A percentile compares a stretch with the other conserved stretches of the same genome.
phyloP scores from a whole-genome alignment of 169 alveolate species.

The Plasmodium falciparum region DNA sequence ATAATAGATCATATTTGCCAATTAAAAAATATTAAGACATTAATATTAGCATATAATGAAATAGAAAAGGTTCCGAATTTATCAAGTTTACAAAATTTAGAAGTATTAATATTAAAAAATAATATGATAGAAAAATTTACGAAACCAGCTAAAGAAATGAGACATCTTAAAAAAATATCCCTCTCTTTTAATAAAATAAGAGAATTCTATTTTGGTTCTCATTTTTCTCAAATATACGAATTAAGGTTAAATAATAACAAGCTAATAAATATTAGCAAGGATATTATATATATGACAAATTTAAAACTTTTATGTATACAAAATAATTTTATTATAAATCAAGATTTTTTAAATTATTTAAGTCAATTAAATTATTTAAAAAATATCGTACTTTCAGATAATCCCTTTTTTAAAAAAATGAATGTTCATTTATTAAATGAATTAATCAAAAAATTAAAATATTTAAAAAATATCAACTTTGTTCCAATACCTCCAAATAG shows the following conservation, averaged over 20 bases:
- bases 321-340: constrained; percentile 42
- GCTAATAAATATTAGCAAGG: constrained; percentile 36
- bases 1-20: constrained; percentile 68
- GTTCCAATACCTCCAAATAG: constrained; percentile 32
- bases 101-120: constrained; percentile 81
- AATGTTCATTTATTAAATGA: constrained; percentile 35
- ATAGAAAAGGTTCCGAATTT: constrained; percentile 80
- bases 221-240: constrained; percentile 47
- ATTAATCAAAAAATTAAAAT: constrained; percentile 28
- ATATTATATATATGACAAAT: constrained; percentile 59
- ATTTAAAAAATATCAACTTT: constrained; percentile 40
- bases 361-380: constrained; percentile 45
- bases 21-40: constrained; percentile 29
- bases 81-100: constrained; percentile 78
- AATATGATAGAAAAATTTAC: constrained; percentile 77
- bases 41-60: constrained; percentile 69
- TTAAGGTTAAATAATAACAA: constrained; percentile 59
- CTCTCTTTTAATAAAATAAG: constrained; percentile 81
- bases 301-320: constrained; percentile 54
- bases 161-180: constrained; percentile 79
- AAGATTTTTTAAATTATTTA: constrained; percentile 24
- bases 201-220: constrained; percentile 64
- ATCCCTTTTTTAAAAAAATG: constrained; percentile 67
- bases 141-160: constrained; percentile 78
- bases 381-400: constrained; percentile 60